Conservation (phyloP, 1,139 yeast species). For the Scheffersomyces illinoinensis region DNA sequence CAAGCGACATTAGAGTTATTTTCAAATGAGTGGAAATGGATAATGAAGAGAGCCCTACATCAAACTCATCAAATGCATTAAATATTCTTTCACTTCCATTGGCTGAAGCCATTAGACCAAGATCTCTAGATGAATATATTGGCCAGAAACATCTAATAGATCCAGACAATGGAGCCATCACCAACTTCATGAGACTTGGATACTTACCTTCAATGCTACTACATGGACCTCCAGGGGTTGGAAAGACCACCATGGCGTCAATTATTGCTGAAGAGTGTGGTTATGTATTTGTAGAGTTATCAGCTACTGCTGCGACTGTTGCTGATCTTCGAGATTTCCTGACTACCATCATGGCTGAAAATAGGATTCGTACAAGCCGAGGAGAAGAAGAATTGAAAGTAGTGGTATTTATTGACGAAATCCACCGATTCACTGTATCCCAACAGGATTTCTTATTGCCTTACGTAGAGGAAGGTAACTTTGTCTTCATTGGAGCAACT, state of each 20-base stretch:
- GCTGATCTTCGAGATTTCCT: conserved; percentile 29
- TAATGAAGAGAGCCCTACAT: neutral
- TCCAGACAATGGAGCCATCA: conserved; percentile 28
- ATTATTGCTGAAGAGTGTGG: conserved; percentile 34
- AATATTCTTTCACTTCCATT: conserved; percentile 15
- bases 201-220: conserved; percentile 47
- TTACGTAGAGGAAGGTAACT: conserved; percentile 39
- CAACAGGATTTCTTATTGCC: conserved; percentile 48
- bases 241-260: conserved; percentile 46
- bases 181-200: conserved; percentile 34
- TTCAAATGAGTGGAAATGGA: neutral
- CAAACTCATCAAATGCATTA: neutral
- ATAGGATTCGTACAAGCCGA: conserved; percentile 16
- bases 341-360: conserved; percentile 23
- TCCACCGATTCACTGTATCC: conserved; percentile 39
- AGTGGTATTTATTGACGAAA: conserved; percentile 46
- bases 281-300: conserved; percentile 39
- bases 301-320: conserved; percentile 42
- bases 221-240: conserved; percentile 49
- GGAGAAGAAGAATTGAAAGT: conserved; percentile 21
- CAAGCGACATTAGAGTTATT: neutral
- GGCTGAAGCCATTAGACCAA: conserved; percentile 31
- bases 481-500: conserved; percentile 50
- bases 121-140: conserved; percentile 25
- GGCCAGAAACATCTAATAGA: conserved; percentile 41